Base-by-base conservation (phyloP, 1,284 basidiomycete genomes). In the Ceratobasidium sp. region DNA sequence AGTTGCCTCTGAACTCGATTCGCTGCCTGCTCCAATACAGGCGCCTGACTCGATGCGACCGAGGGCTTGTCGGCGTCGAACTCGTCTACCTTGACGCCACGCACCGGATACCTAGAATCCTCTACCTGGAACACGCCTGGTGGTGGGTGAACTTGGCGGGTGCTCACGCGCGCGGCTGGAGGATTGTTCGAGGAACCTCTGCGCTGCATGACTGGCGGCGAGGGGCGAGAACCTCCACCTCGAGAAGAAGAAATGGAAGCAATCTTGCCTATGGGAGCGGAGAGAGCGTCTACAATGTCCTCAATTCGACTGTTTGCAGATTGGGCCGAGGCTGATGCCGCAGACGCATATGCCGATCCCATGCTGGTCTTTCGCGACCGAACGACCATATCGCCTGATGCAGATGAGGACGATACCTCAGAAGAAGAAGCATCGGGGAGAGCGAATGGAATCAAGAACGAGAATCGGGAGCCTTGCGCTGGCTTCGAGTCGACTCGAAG, bases 401-500 rank as follows among this genome's bases (percentile, higher is more conserved):
- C 38, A 43, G 43, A 30, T 13, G 63, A 66, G 28, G 47, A 58
- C 9, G 72, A 73, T 26, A 23, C 72, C 21, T 69, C 64, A 16
- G 64, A 69, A 28, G 64, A 50, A 13, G 64, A 69, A 7, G 35
- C 64, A 46, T 73, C 72, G 26, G 81, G 79, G 16, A 87, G 78
- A 0, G 84, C 79, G 72, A 92, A 85, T 0, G 91, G 90, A 62
- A 92, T 87, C 7, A 91, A 81, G 80, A 90, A 90, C 1, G 89
- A 90, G 82, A 95, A 94, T 5, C 85, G 84, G 49, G 90, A 91
- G n/a, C 93, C 93, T 78, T 88, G 82, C 59, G 83, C 84, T 5
- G 89, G 84, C 64, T 88, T 86, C 0, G 92, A 94, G 76, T 94
- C 91, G 1, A 93, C 92, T 4, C 92, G 88, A 13, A 95, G 85